Evolutionary conservation across 2,329 filamentous ascomycete species (phyloP), one percentile per base, ranked within the genome.

Genomic region (Trichoderma endophyticum): DNA sequence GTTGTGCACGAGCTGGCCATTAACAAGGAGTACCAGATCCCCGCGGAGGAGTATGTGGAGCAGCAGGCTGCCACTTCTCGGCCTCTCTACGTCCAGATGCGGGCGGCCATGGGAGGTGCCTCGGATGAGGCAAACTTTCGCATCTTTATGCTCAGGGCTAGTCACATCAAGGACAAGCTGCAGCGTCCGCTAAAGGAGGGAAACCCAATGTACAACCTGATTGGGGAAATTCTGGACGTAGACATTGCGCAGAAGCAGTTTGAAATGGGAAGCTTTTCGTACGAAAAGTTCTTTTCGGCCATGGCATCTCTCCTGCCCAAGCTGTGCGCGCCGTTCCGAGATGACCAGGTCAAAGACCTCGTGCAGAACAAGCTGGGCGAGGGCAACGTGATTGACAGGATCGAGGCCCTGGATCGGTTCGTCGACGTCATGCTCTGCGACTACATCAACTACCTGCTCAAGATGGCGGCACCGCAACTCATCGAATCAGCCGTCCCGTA

Each of bases 1-100:
- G 84, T 95, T 18, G 90, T 94, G 1, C 93, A 95, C 78, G 93
- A 95, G 81, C 83, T 96, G 59, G 91, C 92, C 9, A 91, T 96
- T 75, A 92, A 95, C 80, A 91, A 90, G 75, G 90, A 94, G 75
- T 95, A 92, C 78, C 89, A 91, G 63, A 90, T 95, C 60, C 90
- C 92, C 3, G 82, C 85, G 1, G 85, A 88, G 63, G 86, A 89
- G 72, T 89, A 84, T 80, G 86, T 84, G 79, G 89, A 86, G 81
- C 89, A 85, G 79, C 87, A 88, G 74, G 84, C 84, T 54, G 80
- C 82, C 14, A 78, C 84, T 9, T 82, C 87, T 61, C 81, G 81
- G 18, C 86, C 87, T 0, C 77, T 88, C n/a, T 87, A 88, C 63
- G 76, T 81, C n/a, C 89, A 81, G 82, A 90, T 85, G 85, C 88